Evolutionary conservation across 2,329 filamentous ascomycete genomes (phyloP).

Genomic region (Huntiella moniliformis): DNA sequence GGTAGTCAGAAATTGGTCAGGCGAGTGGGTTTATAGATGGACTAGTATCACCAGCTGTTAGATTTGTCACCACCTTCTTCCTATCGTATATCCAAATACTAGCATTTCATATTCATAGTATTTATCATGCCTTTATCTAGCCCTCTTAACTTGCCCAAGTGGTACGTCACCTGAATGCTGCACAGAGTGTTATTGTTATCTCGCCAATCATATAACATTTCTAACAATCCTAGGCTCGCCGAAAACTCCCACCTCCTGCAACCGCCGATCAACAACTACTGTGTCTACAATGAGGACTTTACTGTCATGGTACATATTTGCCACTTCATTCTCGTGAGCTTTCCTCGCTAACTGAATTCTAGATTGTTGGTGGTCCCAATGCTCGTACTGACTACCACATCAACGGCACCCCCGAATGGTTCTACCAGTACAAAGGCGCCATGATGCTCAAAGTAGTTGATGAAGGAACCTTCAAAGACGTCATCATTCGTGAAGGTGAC

Average conservation of each 20-base stretch:
- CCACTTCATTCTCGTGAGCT: conserved; percentile 1
- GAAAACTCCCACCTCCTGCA: conserved; percentile 83
- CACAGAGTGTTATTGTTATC: not conserved
- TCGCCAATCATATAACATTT: not conserved
- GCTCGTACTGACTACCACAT: conserved; percentile 96
- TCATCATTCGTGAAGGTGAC: conserved; percentile 79
- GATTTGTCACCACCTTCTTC: not conserved
- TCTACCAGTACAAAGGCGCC: conserved; percentile 85
- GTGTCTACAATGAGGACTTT: conserved; percentile 71
- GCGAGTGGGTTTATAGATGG: no score
- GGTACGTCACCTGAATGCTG: conserved; percentile 15
- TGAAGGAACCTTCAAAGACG: conserved; percentile 59
- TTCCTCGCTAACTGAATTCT: conserved; percentile 1
- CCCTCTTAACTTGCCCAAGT: conserved; percentile 27
- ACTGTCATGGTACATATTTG: conserved; percentile 50
- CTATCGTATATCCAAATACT: not conserved
- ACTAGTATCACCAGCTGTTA: not conserved
- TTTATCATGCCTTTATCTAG: conserved; percentile 13
- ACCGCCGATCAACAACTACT: conserved; percentile 94
- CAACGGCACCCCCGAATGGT: conserved; percentile 91
- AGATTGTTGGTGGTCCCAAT: conserved; percentile 91
- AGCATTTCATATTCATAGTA: not conserved
- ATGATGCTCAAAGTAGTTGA: conserved; percentile 93
- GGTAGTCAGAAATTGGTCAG: no score
- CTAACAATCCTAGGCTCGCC: conserved; percentile 45